Evolutionary conservation across 2,329 filamentous ascomycete genomes (phyloP), one percentile per base, ranked within the genome.

Genomic region (Pezicula rhizophila): DNA sequence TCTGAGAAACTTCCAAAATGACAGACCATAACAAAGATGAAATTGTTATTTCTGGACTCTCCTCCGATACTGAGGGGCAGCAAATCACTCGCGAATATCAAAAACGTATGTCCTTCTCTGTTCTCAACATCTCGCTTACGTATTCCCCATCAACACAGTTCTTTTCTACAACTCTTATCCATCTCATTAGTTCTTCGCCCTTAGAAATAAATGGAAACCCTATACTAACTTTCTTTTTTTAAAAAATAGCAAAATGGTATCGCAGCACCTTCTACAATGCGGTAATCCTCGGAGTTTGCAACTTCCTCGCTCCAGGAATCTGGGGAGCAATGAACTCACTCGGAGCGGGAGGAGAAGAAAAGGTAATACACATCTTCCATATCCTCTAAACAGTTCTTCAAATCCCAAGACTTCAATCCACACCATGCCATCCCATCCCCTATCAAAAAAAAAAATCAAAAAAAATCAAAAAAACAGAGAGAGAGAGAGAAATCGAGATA

Each of bases 241-340:
- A 3, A 7, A 31, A 28, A 10, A 20, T 28, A 34, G 31, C 43
- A 38, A 80, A 76, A 73, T 87, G 84, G 84, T 78, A 87, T 60
- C 79, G 82, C 23, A 84, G 82, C 1, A 86, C 84, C 0, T 83
- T 85, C 56, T 89, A 80, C 69, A 88, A 89, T 67, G 82, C 85
- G 45, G 77, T 82, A 28, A 78, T 89, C 35, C 75, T 89, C 1
- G 85, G 85, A 0, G 65, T 88, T 8, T 87, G 82, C 66, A 87
- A 85, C 60, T 79, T 89, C 52, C 71, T 81, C 1, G 84, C 84
- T 0, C 85, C 84, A 0, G 85, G 85, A 1, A 84, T 88, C 52
- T 88, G 84, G 84, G 77, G 74, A 11, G 83, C 82, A 7, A 85
- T 88, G 83, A 88, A 87, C 67, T 82, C 77, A 0, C 74, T 89